Evolutionary conservation across 768 basidiomycete genomes (phyloP), one percentile per base, ranked within the genome.

Genomic region (Daedaleopsis nitida): DNA sequence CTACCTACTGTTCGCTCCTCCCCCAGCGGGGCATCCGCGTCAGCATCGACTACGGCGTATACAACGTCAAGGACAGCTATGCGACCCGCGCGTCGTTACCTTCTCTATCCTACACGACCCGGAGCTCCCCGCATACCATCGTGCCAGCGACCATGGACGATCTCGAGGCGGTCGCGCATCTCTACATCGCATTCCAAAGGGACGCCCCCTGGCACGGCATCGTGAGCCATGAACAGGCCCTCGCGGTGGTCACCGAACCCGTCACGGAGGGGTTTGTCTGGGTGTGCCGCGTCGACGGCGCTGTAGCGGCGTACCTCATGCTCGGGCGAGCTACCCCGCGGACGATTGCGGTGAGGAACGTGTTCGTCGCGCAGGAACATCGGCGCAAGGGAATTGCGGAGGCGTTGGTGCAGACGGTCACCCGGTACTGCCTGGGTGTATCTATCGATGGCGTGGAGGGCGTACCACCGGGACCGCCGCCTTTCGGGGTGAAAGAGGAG

Each of bases 341-440:
- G 24, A 68, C 65, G 19, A 58, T 66, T 13, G 63, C 63, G 45
- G 59, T 68, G 48, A 56, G 65, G 3, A 66, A 65, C 50, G 63
- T 68, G 21, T 68, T 57, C 48, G 63, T 66, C 6, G 38, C 60
- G 0, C 58, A 63, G 9, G 32, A 34, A 12, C 48, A 59, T 47
- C 57, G 68, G 4, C 58, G 65, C 23, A 59, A 58, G 35, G 68
- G 65, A n/a, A 57, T 66, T n/a, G 68, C 65, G 13, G 65, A 66
- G 37, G 57, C 63, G 21, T 60, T 68, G 63, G 61, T 64, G 11
- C 27, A 58, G 3, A 57, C 60, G 1, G 44, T 66, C 16, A 63
- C 53, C 19, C 59, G 65, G n/a, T 65, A 52, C 61, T 65, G 63
- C 49, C 61, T 66, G 2, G 65, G 63, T n/a, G 59, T 58, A 34